Evolutionary conservation across 192 early-diverging fungal genomes (phyloP).

Genomic region (Gryganskiella cystojenkinii): DNA sequence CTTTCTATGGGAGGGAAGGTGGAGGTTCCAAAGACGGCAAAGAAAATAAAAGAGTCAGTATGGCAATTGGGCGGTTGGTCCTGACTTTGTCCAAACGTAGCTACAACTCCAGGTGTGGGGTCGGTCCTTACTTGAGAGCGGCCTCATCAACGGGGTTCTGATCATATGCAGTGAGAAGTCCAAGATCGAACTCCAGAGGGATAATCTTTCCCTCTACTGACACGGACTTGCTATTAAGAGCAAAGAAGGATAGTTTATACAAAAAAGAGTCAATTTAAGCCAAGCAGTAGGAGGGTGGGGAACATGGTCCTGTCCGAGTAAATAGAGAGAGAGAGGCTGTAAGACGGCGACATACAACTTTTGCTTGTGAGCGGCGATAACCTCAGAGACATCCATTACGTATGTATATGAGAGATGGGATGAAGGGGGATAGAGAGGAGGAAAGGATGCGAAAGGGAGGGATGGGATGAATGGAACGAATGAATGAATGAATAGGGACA

Average conservation of each 20-base stretch:
- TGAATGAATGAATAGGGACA: background rate
- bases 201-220: conserved; percentile 80
- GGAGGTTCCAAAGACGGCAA: background rate
- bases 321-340: background rate
- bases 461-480: conserved; percentile 1
- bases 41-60: conserved; percentile 15
- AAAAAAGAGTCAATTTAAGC: background rate
- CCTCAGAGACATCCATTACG: conserved; percentile 73
- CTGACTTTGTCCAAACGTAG: too few species aligned
- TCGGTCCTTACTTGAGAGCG: conserved; percentile 57
- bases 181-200: conserved; percentile 90
- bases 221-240: conserved; percentile 30
- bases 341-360: conserved; percentile 55
- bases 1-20: conserved; percentile 22
- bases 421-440: background rate
- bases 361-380: conserved; percentile 75
- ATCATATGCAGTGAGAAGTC: conserved; percentile 85
- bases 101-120: background rate
- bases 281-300: too few species aligned
- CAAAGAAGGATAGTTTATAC: too few species aligned
- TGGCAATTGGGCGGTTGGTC: background rate
- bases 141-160: conserved; percentile 80
- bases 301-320: too few species aligned
- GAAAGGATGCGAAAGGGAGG: background rate
- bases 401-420: conserved; percentile 15